Evolutionary conservation across 768 basidiomycete genomes (phyloP), one percentile per base, ranked within the genome.

Genomic region (Amanita polypyramis): DNA sequence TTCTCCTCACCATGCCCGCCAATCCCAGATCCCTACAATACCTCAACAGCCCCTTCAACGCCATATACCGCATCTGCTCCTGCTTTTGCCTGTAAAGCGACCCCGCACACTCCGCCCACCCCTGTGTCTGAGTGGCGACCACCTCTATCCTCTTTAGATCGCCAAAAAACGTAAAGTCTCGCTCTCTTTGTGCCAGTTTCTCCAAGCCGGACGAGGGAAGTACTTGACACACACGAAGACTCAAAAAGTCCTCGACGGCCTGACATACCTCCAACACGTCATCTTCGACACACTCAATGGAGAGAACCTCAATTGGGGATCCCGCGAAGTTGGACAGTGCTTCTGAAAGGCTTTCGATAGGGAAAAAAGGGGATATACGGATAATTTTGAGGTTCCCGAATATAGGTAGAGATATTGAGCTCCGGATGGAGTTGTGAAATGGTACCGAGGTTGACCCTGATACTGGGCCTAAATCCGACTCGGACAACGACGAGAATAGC

Each of bases 281-380:
- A 52, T 80, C 79, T 49, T 74, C 74, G 60, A 74, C 78, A 62
- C 78, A 80, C 51, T 77, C 72, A 44, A 80, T 65, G 6, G 74
- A 74, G 14, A 81, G 64, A 12, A 65, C 66, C 56, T 80, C 77
- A 44, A 82, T 75, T 19, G 79, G 80, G 0, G 75, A 77, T 3
- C 70, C 75, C 8, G 77, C 73, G 29, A 82, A 69, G 53, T 74
- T 74, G 9, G 75, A 60, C 55, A 80, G 70, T 3, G 79, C 80
- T 54, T 79, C 73, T 21, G 75, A 75, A 50, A 80, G 73, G 55
- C 68, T 70, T 57, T 79, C 76, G 33, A 78, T 67, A 21, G 79
- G 77, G 68, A 81, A 77, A 62, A 74, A 78, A 0, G 78, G 78
- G 1, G 74, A 69, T 58, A 80, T 76, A 59, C 78, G 77, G 4